phyloP scores from a whole-genome alignment of 768 basidiomycete species.

The Kwoniella bestiolae region DNA sequence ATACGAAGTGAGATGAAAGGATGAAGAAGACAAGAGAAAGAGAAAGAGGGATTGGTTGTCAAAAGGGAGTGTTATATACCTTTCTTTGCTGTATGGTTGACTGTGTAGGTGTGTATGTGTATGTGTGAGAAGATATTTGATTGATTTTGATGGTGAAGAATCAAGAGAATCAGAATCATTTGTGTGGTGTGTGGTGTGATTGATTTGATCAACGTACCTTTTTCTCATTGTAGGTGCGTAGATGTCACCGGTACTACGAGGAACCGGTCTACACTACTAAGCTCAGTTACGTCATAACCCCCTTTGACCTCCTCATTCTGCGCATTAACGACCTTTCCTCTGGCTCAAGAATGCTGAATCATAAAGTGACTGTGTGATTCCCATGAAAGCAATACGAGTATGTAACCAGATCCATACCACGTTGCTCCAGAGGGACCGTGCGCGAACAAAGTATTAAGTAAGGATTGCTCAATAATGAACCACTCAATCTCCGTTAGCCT shows the following conservation, averaged over 20 bases:
- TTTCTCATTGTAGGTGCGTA: background rate
- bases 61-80: background rate
- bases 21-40: conserved; percentile 10
- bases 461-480: no score
- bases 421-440: no score
- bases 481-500: no score
- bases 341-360: no score
- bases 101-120: background rate
- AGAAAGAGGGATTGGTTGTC: background rate
- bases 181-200: background rate
- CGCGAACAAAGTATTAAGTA: no score
- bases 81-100: conserved; percentile 1
- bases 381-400: background rate
- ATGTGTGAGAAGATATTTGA: background rate
- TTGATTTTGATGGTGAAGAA: background rate
- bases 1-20: background rate
- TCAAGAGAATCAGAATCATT: background rate
- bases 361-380: background rate
- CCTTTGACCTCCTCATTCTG: conserved; percentile 2
- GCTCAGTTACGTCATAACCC: conserved; percentile 16
- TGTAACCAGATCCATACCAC: no score
- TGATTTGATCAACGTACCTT: background rate
- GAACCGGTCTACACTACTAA: background rate
- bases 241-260: conserved; percentile 13
- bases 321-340: conserved; percentile 1